Evolutionary conservation across 768 basidiomycete genomes (phyloP).

Genomic region (Lentinula lateritia): DNA sequence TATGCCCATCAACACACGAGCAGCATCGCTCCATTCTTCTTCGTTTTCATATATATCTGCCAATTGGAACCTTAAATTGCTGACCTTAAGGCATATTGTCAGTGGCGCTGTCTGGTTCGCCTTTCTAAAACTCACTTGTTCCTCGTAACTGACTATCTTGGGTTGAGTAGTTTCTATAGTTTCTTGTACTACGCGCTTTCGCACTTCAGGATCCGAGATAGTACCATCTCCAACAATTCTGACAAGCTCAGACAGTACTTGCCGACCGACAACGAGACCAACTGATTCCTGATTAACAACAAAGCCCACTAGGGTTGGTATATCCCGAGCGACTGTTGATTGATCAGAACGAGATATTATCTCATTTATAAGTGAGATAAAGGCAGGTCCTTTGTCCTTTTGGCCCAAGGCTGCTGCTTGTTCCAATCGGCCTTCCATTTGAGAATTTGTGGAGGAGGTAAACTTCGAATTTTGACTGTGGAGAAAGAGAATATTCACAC

Average conservation of each 20-base stretch:
- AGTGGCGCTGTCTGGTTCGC: not conserved
- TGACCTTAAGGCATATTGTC: conserved; percentile 48
- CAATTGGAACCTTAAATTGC: conserved; percentile 79
- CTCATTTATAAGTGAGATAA: conserved; percentile 62
- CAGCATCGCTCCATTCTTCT: conserved; percentile 93
- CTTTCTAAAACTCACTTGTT: conserved; percentile 62
- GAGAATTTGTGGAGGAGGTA: too few species aligned
- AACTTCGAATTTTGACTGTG: not conserved
- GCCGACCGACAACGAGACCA: conserved; percentile 83
- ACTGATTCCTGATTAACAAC: conserved; percentile 78
- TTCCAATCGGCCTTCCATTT: conserved; percentile 63
- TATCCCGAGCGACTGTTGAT: conserved; percentile 41
- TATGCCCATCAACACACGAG: conserved; percentile 86
- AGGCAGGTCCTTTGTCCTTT: conserved; percentile 81
- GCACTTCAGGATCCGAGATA: conserved; percentile 48
- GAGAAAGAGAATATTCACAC: not conserved
- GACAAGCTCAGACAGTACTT: conserved; percentile 83
- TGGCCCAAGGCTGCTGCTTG: conserved; percentile 63
- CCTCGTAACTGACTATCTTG: conserved; percentile 87
- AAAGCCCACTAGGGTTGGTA: conserved; percentile 71
- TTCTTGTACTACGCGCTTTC: conserved; percentile 72
- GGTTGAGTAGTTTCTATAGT: conserved; percentile 68
- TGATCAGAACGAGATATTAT: conserved; percentile 50
- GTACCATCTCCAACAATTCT: conserved; percentile 53
- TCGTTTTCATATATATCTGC: conserved; percentile 84